These are phyloP conservation scores for Beta corolliflora DNA, from an alignment of 179 eudicot genomes.

Conservation along the genomic window DNA sequence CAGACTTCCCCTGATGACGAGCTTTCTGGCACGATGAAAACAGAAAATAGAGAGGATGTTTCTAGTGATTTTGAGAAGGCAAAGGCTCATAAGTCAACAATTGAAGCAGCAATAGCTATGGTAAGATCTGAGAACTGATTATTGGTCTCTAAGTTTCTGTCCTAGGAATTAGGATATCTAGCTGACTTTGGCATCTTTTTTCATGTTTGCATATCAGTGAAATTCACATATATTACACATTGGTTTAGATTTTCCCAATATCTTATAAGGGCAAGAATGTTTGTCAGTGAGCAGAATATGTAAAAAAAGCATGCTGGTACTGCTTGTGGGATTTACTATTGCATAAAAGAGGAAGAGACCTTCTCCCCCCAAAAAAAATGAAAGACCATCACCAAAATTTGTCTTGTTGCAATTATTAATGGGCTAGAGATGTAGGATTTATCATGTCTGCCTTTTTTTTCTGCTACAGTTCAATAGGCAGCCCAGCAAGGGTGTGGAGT, in stretches of 20 bases:
- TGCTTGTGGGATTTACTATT: neutral
- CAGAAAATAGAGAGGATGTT: slow-evolving; percentile 48
- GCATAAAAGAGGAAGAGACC: slow-evolving; percentile 3
- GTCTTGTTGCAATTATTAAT: slow-evolving; percentile 14
- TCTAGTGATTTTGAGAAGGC: slow-evolving; percentile 82
- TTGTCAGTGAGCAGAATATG: slow-evolving; percentile 2
- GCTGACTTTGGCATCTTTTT: slow-evolving; percentile 5
- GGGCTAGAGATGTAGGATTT: slow-evolving; percentile 12
- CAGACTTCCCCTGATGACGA: slow-evolving; percentile 47
- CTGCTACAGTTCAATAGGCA: slow-evolving; percentile 79
- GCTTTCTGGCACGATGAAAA: slow-evolving; percentile 41
- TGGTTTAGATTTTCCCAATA: neutral
- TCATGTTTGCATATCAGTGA: neutral
- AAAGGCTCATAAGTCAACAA: slow-evolving; percentile 90
- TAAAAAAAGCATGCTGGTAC: neutral
- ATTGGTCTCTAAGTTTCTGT: slow-evolving; percentile 9
- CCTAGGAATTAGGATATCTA: slow-evolving; percentile 7
- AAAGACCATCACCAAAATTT: neutral
- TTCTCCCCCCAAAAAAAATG: neutral
- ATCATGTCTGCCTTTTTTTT: neutral
- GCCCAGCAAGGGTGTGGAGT: slow-evolving; percentile 80
- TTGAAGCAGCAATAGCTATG: slow-evolving; percentile 88
- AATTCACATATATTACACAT: slow-evolving; percentile 1
- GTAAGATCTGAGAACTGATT: slow-evolving; percentile 39
- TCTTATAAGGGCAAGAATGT: neutral